phyloP scores from a whole-genome alignment of 768 basidiomycete species.

The Tephrocybe sp. region DNA sequence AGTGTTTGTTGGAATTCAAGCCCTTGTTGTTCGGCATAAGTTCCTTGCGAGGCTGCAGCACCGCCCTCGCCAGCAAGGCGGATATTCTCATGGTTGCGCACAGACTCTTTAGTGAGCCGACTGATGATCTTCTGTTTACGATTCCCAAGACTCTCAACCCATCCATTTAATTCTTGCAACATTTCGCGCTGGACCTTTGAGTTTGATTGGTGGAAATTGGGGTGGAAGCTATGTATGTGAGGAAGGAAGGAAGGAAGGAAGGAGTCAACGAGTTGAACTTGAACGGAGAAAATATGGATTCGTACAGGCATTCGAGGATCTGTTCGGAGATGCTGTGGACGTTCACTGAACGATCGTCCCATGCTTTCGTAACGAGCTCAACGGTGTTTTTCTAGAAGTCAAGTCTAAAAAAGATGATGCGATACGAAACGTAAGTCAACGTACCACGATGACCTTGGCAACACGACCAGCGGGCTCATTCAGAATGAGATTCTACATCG shows the following conservation, averaged over 20 bases:
- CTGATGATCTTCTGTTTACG: slow-evolving; percentile 47
- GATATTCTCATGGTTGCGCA: slow-evolving; percentile 71
- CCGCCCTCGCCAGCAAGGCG: slow-evolving; percentile 56
- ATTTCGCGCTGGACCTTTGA: slow-evolving; percentile 75
- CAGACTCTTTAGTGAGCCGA: slow-evolving; percentile 61
- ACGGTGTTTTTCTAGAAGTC: slow-evolving; percentile 58
- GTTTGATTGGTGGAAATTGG: slow-evolving; percentile 66
- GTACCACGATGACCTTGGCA: slow-evolving; percentile 65
- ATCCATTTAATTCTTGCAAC: slow-evolving; percentile 62
- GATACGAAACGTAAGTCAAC: slow-evolving; percentile 15
- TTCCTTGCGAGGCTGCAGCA: slow-evolving; percentile 40
- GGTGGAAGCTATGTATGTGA: slow-evolving; percentile 92
- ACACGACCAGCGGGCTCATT: too few relatives aligned
- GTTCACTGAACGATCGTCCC: slow-evolving; percentile 70
- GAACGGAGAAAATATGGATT: slow-evolving; percentile 21
- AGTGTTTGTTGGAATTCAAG: slow-evolving; percentile 46
- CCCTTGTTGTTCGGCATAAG: slow-evolving; percentile 47
- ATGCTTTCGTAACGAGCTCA: slow-evolving; percentile 68
- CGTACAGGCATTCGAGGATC: slow-evolving; percentile 60
- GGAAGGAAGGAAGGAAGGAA: too few relatives aligned
- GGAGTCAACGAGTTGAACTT: not conserved
- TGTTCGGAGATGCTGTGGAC: slow-evolving; percentile 58
- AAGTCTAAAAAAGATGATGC: not conserved
- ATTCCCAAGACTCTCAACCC: slow-evolving; percentile 52
- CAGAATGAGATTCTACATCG: slow-evolving; percentile 65